These are phyloP conservation scores for Quercus rubra DNA, from an alignment of 306 rosid species.

Conservation along the genomic window DNA sequence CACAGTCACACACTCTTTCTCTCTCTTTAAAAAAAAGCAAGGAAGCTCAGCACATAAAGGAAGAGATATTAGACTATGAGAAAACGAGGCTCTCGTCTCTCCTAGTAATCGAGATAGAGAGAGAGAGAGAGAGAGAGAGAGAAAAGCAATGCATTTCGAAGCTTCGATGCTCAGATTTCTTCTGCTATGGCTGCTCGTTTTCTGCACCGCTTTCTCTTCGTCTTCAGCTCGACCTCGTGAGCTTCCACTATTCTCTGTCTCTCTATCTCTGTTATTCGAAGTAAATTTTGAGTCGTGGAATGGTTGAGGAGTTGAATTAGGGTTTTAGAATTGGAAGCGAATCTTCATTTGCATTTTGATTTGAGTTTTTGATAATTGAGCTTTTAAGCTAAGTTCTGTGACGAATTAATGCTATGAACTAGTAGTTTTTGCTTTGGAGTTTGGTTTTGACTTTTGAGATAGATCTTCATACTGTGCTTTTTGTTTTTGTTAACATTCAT, in stretches of 20 bases:
- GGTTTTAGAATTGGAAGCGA: constrained; percentile 1
- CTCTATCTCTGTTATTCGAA: neutral
- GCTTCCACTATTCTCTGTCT: neutral
- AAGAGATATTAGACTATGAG: constrained; percentile 12
- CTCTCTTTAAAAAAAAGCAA: constrained; percentile 2
- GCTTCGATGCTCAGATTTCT: constrained; percentile 49
- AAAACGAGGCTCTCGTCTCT: constrained; percentile 1
- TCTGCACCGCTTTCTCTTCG: constrained; percentile 26
- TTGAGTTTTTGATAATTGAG: constrained; percentile 1
- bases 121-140: neutral
- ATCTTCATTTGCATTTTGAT: constrained; percentile 15
- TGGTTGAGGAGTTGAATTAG: constrained; percentile 9
- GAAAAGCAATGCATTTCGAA: constrained; percentile 11
- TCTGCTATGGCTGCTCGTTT: constrained; percentile 45
- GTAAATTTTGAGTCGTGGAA: neutral
- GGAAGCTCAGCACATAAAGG: neutral
- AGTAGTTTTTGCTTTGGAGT: neutral
- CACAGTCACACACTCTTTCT: neutral
- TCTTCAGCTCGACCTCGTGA: constrained; percentile 56
- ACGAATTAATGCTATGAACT: neutral
- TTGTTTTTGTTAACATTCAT: neutral
- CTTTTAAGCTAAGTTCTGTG: neutral
- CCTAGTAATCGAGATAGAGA: neutral
- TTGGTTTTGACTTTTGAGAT: neutral
- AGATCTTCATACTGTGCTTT: neutral